Evolutionary conservation across 2,329 filamentous ascomycete genomes (phyloP).

Genomic region (Apiospora hydei): DNA sequence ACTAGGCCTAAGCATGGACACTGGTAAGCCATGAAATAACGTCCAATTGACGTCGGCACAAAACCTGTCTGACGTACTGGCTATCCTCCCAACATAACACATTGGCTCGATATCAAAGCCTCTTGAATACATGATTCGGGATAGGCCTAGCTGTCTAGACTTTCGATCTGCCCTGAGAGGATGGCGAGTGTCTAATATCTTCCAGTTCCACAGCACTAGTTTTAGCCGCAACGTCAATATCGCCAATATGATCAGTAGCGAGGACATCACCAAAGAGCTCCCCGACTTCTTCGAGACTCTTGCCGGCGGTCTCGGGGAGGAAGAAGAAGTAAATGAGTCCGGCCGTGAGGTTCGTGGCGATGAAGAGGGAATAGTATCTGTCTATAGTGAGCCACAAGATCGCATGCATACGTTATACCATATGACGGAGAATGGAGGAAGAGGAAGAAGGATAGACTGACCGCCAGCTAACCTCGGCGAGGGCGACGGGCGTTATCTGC

Average conservation of each 20-base stretch:
- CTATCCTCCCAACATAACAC: no score
- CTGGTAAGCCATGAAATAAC: no score
- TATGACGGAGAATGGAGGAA: neutral
- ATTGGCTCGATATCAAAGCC: neutral
- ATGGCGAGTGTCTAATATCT: neutral
- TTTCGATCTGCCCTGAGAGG: neutral
- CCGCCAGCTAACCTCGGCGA: neutral
- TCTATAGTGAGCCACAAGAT: neutral
- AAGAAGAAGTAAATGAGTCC: conserved; percentile 45
- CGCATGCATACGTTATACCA: no score
- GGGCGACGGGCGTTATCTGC: neutral
- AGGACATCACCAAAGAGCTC: conserved; percentile 37
- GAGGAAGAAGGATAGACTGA: neutral
- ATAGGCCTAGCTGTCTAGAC: neutral
- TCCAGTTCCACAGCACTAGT: neutral
- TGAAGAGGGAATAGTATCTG: conserved; percentile 33
- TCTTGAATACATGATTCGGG: neutral
- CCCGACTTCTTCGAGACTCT: conserved; percentile 37
- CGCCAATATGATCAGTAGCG: conserved; percentile 22
- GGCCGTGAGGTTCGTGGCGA: conserved; percentile 38
- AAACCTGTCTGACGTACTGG: no score
- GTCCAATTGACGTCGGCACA: no score
- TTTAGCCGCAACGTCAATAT: conserved; percentile 22
- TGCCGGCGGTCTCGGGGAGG: conserved; percentile 32
- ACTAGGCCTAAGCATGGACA: no score